phyloP scores from a whole-genome alignment of 2,329 filamentous ascomycete genomes.

The Paraphaeosphaeria sporulosa region DNA sequence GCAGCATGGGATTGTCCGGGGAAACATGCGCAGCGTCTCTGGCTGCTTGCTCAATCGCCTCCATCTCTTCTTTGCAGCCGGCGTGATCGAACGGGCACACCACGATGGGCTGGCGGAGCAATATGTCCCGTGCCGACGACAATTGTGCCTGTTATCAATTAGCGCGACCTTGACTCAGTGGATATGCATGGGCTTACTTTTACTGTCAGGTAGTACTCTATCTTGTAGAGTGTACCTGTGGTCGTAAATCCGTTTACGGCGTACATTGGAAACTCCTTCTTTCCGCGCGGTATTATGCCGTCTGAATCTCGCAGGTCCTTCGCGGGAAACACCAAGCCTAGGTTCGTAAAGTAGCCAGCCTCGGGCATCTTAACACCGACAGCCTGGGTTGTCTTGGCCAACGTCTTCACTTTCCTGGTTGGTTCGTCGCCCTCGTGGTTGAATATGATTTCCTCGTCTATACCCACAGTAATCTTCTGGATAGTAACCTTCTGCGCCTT shows the following conservation, averaged over 20 bases:
- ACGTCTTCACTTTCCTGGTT: constrained; percentile 83
- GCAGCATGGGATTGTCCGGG: constrained; percentile 90
- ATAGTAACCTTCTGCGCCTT: constrained; percentile 94
- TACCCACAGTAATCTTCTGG: constrained; percentile 88
- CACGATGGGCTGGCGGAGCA: constrained; percentile 88
- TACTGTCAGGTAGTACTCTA: constrained; percentile 94
- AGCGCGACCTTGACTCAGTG: constrained; percentile 13
- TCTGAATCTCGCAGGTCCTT: constrained; percentile 88
- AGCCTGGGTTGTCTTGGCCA: constrained; percentile 82
- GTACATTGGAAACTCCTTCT: constrained; percentile 88
- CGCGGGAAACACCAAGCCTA: constrained; percentile 88
- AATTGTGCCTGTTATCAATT: constrained; percentile 75
- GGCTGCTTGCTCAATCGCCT: constrained; percentile 94
- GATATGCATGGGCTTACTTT: constrained; percentile 69
- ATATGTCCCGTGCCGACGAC: constrained; percentile 86
- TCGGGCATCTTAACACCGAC: constrained; percentile 88
- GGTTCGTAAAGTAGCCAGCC: constrained; percentile 89
- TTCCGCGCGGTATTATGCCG: constrained; percentile 84
- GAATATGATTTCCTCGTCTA: constrained; percentile 98
- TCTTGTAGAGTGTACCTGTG: constrained; percentile 92
- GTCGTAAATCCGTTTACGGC: constrained; percentile 92
- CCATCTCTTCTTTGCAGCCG: constrained; percentile 97
- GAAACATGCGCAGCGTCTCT: constrained; percentile 90
- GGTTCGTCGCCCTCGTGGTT: constrained; percentile 98
- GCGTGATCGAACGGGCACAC: constrained; percentile 96